These are phyloP conservation scores for Lipomyces yamanashiensis DNA, from an alignment of 805 yeast genomes.

Conservation along the genomic window DNA sequence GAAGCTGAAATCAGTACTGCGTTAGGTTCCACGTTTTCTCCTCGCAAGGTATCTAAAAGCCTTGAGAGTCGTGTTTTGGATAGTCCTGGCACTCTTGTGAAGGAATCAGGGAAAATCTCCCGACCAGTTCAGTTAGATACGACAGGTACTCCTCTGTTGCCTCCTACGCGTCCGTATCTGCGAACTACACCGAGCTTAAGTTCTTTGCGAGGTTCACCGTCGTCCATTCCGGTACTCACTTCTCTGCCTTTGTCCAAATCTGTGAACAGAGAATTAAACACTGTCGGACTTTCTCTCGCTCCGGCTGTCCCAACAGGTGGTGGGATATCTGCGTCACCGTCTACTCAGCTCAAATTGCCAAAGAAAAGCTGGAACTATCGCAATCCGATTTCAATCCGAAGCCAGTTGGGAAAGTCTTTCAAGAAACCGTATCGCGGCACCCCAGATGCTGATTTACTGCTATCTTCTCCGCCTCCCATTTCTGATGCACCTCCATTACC, in stretches of 20 bases:
- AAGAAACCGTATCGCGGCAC: conserved; percentile 11
- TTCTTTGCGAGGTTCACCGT: conserved; percentile 9
- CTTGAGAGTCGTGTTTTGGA: background rate
- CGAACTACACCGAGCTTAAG: conserved; percentile 10
- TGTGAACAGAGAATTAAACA: background rate
- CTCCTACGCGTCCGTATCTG: conserved; percentile 5
- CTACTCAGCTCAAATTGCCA: background rate
- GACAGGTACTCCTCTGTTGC: background rate
- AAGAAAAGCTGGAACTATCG: background rate
- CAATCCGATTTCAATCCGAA: conserved; percentile 2
- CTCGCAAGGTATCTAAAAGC: background rate
- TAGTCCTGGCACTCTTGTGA: background rate
- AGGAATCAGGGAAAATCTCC: background rate
- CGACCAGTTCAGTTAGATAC: background rate
- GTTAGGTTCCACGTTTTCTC: background rate
- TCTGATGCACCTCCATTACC: conserved; percentile 4
- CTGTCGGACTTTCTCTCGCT: background rate
- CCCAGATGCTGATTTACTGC: background rate
- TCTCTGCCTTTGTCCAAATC: conserved; percentile 13
- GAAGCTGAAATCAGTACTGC: background rate
- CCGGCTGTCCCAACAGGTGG: background rate
- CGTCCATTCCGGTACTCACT: conserved; percentile 10
- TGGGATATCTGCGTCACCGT: background rate
- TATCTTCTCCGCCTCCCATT: conserved; percentile 21
- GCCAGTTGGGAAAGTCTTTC: conserved; percentile 11